These are phyloP conservation scores for Periglandula ipomoeae DNA, from an alignment of 2,329 filamentous ascomycete species.

Conservation along the genomic window DNA sequence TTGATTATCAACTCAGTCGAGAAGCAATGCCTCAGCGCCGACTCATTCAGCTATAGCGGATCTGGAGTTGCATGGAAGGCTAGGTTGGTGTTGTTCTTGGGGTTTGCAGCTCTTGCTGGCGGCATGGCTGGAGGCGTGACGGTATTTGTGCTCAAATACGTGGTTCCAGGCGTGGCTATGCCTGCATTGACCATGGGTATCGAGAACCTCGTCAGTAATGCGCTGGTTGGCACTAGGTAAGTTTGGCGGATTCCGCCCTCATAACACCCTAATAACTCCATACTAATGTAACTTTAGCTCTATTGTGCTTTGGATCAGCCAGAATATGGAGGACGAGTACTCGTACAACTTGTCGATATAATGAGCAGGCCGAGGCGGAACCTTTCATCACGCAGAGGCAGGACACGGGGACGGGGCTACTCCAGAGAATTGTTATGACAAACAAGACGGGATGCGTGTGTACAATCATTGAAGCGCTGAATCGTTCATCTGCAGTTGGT, in stretches of 20 bases:
- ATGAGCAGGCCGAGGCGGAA: neutral
- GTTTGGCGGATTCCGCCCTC: slow-evolving; percentile 13
- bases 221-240: slow-evolving; percentile 50
- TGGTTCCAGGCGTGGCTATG: slow-evolving; percentile 47
- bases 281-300: slow-evolving; percentile 33
- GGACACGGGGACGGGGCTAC: neutral
- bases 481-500: neutral
- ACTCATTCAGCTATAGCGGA: slow-evolving; percentile 54
- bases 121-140: slow-evolving; percentile 63
- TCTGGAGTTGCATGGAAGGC: slow-evolving; percentile 60
- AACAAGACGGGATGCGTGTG: neutral
- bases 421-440: neutral
- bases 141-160: slow-evolving; percentile 57
- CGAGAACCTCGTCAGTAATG: slow-evolving; percentile 58
- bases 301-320: slow-evolving; percentile 58
- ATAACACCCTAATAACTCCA: too few relatives aligned
- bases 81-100: slow-evolving; percentile 57
- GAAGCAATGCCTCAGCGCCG: slow-evolving; percentile 54
- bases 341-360: slow-evolving; percentile 54
- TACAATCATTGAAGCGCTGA: neutral
- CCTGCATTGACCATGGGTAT: slow-evolving; percentile 56
- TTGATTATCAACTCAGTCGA: slow-evolving; percentile 64
- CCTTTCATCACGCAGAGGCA: neutral
- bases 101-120: slow-evolving; percentile 55
- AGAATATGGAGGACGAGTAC: slow-evolving; percentile 67